Evolutionary conservation across 2,329 filamentous ascomycete species (phyloP).

Genomic region (Hypoxylon sp.): DNA sequence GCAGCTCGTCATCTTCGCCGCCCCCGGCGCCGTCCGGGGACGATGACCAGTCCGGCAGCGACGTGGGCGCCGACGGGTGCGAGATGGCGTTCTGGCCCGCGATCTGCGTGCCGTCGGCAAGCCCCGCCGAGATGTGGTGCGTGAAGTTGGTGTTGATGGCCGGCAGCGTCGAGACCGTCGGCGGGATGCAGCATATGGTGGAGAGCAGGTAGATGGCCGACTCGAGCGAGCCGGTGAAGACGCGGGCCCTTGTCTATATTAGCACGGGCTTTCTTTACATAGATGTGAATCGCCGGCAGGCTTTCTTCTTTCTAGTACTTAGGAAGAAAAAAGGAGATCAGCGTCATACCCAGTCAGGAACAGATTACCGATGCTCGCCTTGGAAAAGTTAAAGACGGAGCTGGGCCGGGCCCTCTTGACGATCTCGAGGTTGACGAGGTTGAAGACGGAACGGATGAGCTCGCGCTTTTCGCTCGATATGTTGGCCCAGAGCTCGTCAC

Average conservation of each 20-base stretch:
- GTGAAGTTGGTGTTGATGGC: slow-evolving; percentile 96
- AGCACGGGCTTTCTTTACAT: background rate
- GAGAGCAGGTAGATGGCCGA: slow-evolving; percentile 89
- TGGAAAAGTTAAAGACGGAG: slow-evolving; percentile 79
- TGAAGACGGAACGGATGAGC: slow-evolving; percentile 78
- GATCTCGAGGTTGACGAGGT: slow-evolving; percentile 78
- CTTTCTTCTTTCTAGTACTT: too few relatives aligned
- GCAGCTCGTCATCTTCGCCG: too few relatives aligned
- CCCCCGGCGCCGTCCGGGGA: too few relatives aligned
- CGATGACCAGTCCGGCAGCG: slow-evolving; percentile 54
- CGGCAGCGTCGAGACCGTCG: slow-evolving; percentile 79
- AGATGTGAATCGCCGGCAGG: too few relatives aligned
- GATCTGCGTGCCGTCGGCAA: slow-evolving; percentile 79
- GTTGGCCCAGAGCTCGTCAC: slow-evolving; percentile 76
- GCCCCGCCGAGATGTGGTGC: slow-evolving; percentile 87
- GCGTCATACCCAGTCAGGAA: slow-evolving; percentile 72
- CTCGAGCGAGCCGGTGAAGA: slow-evolving; percentile 93
- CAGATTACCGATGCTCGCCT: slow-evolving; percentile 78
- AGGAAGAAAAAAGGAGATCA: background rate
- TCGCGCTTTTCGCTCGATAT: slow-evolving; percentile 77
- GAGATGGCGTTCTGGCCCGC: slow-evolving; percentile 93
- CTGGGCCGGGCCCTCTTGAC: slow-evolving; percentile 77
- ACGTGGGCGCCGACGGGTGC: slow-evolving; percentile 76
- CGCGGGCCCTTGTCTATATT: slow-evolving; percentile 62
- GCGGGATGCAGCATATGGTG: slow-evolving; percentile 84